Evolutionary conservation across 2,329 filamentous ascomycete genomes (phyloP), one percentile per base, ranked within the genome.

Genomic region (Fusarium liriodendri): DNA sequence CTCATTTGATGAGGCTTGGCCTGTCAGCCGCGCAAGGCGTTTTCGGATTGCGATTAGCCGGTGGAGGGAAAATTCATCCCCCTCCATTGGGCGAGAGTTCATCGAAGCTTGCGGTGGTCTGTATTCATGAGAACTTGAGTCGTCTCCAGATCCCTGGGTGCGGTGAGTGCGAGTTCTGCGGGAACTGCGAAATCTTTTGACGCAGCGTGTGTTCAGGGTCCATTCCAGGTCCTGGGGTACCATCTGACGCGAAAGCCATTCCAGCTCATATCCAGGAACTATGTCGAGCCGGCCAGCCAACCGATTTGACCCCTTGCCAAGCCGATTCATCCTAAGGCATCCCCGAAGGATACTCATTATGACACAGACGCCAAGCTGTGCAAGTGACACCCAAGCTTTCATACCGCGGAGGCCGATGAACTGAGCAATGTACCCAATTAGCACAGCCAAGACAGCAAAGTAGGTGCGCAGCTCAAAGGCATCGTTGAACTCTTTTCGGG

Each of bases 1-100:
- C 27, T 29, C 27, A 29, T 29, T 7, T 7, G 27, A 7, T 2
- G 27, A 29, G 9, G 27, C 27, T 29, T 29, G 27, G 27, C 27
- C 67, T 2, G 70, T 72, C 47, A 72, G 47, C 32, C 62, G 50
- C 5, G 70, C 70, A 7, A 70, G 64, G 7, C 70, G 70, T 6
- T 40, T 59, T 9, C 66, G 66, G 37, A 55, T n/a, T n/a, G n/a
- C n/a, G n/a, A n/a, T n/a, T n/a, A n/a, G n/a, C n/a, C n/a, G n/a
- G n/a, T n/a, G n/a, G n/a, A n/a, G n/a, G n/a, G n/a, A n/a, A n/a
- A n/a, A n/a, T n/a, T n/a, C n/a, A n/a, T n/a, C n/a, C n/a, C n/a
- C n/a, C n/a, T n/a, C n/a, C n/a, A n/a, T n/a, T n/a, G n/a, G n/a
- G n/a, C n/a, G n/a, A n/a, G n/a, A n/a, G n/a, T n/a, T n/a, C n/a